Evolutionary conservation across 2,329 filamentous ascomycete genomes (phyloP), one percentile per base, ranked within the genome.

Genomic region (Karstenula rhodostoma): DNA sequence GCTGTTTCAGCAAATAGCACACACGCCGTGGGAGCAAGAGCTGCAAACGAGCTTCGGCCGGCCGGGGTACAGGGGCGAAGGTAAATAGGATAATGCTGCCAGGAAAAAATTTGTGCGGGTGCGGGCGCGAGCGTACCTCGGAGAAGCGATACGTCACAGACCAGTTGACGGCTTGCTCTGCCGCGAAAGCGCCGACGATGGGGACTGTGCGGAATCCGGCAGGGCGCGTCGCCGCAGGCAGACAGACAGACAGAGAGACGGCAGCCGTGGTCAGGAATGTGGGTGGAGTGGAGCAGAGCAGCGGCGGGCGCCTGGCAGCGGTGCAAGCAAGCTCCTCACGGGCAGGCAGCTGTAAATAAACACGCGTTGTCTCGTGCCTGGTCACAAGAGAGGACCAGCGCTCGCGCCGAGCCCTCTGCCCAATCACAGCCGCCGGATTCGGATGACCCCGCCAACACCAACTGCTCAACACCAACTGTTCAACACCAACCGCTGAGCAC

Each of bases 311-410:
- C 29, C 22, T 40, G 19, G 35, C 23, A 27, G 40, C 25, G 19
- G 46, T n/a, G n/a, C 8, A 32, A 43, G 27, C 17, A 27, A 23
- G 19, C 35, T 27, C 27, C 35, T 27, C 27, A 23, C 32, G 7
- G 35, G 17, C 27, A 32, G 49, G 49, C 40, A 27, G 8, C 27
- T 17, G 54, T 60, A 62, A 62, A 64, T 56, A 64, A 59, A 64
- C 56, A 59, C 62, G 59, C 54, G 59, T 46, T 59, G 52, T 65
- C 63, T 63, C 55, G 60, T 65, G 63, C 63, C 50, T 40, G 42
- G 52, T 48, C 54, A 52, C 44, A 25, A 33, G 35, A n/a, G 37
- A 40, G 35, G 35, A n/a, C 35, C 53, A 42, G 43, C 25, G 27
- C 44, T 23, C 27, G 35, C 52, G 46, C n/a, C 25, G 35, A 19